Evolutionary conservation across 2,329 filamentous ascomycete species (phyloP), one percentile per base, ranked within the genome.

Genomic region (Aspergillus sp.): DNA sequence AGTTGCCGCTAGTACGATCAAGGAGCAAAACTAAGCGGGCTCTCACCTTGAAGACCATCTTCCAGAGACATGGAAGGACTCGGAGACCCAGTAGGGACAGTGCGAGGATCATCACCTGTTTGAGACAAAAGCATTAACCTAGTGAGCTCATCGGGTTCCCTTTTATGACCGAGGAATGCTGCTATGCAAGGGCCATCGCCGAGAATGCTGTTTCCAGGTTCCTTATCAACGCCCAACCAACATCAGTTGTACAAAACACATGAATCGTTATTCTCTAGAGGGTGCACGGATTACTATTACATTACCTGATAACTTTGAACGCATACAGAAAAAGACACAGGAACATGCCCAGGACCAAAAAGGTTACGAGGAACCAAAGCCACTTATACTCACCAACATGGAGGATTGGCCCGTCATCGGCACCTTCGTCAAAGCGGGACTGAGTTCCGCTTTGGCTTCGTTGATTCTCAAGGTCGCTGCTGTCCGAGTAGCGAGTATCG

Each of bases 241-340:
- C 40, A 20, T 14, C 17, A 42, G 40, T 3, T 7, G 40, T 17
- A 20, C 19, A 42, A 42, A 42, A 17, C 40, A 42, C 9, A 20
- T n/a, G 19, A 17, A 7, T 5, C 40, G n/a, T 42, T 42, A 22
- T 22, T 17, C 11, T 22, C 40, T 22, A 42, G 17, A 20, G 9
- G 13, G 16, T 4, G 40, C 16, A 22, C 13, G 17, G 16, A 13
- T 20, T 48, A 41, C 44, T 47, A 50, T 47, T 55, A 58, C 46
- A 63, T 64, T 56, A 63, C 48, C 33, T 46, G 43, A 65, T 56
- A 9, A 64, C 58, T 30, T 53, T 52, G 41, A 65, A 61, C 16
- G 45, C 53, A 38, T 61, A 65, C 47, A 62, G 55, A 36, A 61
- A 65, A 10, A 61, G 56, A 52, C 58, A 61, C 2, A 61, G 46